phyloP scores from a whole-genome alignment of 1,284 basidiomycete species.

The Coniophora puteana region DNA sequence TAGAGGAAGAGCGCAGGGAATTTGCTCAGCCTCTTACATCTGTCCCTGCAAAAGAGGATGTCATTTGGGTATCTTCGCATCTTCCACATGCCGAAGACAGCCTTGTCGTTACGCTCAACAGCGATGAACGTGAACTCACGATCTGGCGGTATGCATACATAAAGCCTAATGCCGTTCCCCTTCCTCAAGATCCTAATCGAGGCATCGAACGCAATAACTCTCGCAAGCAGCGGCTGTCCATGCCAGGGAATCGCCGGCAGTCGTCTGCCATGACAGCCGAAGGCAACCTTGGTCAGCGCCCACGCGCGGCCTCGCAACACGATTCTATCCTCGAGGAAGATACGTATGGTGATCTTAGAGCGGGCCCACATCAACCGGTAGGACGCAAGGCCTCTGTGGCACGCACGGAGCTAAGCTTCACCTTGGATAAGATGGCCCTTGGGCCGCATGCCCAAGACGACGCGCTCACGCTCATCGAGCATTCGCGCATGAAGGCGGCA shows the following conservation, averaged over 20 bases:
- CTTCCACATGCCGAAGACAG: constrained; percentile 42
- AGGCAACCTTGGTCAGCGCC: neutral
- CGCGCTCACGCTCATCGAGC: constrained; percentile 37
- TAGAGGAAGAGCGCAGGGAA: constrained; percentile 55
- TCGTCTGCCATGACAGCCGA: constrained; percentile 30
- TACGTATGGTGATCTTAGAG: neutral
- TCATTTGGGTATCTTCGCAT: constrained; percentile 55
- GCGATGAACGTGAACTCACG: constrained; percentile 46
- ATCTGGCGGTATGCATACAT: constrained; percentile 73
- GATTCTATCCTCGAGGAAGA: neutral
- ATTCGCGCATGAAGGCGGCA: constrained; percentile 62
- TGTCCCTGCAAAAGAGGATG: constrained; percentile 55
- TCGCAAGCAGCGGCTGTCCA: constrained; percentile 16
- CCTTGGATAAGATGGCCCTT: constrained; percentile 62
- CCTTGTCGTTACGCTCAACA: constrained; percentile 55
- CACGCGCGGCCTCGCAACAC: neutral
- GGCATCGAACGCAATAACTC: constrained; percentile 4
- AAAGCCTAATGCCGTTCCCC: constrained; percentile 49
- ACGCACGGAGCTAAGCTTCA: constrained; percentile 56
- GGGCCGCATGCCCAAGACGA: constrained; percentile 41
- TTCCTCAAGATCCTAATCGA: constrained; percentile 22
- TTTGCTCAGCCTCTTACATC: constrained; percentile 44
- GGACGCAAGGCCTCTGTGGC: constrained; percentile 41
- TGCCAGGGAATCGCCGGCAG: constrained; percentile 25
- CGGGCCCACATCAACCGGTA: constrained; percentile 16